Percentiles rank a stretch among this genome's conserved stretches.
These are phyloP conservation scores for Picea sitchensis DNA, from an alignment of 75 land plant species.

Conservation along the genomic window DNA sequence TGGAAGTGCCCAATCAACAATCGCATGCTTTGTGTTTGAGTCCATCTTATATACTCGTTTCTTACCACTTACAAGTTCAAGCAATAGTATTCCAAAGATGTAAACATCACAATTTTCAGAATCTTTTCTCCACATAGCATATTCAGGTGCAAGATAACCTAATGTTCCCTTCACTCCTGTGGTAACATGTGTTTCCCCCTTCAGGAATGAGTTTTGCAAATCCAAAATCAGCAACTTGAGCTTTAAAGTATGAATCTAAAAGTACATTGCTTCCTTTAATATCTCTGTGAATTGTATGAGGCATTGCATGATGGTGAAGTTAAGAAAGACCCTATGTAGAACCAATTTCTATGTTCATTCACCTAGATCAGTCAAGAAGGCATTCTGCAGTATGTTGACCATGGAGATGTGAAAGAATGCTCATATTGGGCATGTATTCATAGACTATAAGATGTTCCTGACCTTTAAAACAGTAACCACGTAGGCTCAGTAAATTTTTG, in stretches of 20 bases:
- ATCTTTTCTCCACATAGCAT: conserved; percentile 71
- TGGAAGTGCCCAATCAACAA: conserved; percentile 66
- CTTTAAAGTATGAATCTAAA: conserved; percentile 10
- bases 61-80: conserved; percentile 63
- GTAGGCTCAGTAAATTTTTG: conserved; percentile 55
- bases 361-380: conserved; percentile 5
- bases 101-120: conserved; percentile 86
- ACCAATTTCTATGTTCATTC: neutral
- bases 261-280: conserved; percentile 86
- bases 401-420: conserved; percentile 58
- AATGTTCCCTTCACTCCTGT: conserved; percentile 83
- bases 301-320: conserved; percentile 67
- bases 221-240: conserved; percentile 83
- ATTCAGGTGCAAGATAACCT: conserved; percentile 84
- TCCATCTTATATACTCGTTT: conserved; percentile 62
- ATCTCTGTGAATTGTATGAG: conserved; percentile 80
- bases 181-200: conserved; percentile 74
- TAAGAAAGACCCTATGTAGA: conserved; percentile 6
- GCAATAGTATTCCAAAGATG: conserved; percentile 76
- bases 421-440: conserved; percentile 47
- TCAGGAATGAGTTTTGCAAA: conserved; percentile 89
- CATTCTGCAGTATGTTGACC: conserved; percentile 38
- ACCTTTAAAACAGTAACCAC: conserved; percentile 64
- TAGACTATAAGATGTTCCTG: conserved; percentile 52
- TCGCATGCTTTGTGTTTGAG: conserved; percentile 30